These are phyloP conservation scores for Eucalyptus camaldulensis DNA, from an alignment of 345 rosid genomes.

Conservation along the genomic window DNA sequence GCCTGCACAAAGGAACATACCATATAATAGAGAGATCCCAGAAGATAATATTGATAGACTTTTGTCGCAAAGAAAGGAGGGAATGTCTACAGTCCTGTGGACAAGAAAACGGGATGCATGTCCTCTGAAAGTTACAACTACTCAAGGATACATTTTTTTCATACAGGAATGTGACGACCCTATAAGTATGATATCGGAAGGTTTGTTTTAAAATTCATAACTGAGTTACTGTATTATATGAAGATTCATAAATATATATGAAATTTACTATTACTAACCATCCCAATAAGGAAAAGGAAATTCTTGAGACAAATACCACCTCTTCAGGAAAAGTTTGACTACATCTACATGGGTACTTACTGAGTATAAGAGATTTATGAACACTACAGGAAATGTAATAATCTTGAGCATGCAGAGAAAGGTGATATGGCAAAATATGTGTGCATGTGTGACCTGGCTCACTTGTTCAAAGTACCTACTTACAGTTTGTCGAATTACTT, in stretches of 20 bases:
- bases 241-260: neutral
- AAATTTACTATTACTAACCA: neutral
- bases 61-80: neutral
- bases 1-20: conserved; percentile 39
- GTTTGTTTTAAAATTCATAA: neutral
- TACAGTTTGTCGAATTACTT: neutral
- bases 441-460: neutral
- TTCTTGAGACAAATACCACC: neutral
- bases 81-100: neutral
- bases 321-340: neutral
- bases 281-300: neutral
- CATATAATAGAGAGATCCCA: neutral
- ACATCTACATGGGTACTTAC: neutral
- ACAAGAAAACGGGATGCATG: neutral
- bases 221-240: neutral
- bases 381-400: neutral
- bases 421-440: neutral
- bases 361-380: neutral
- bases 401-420: neutral
- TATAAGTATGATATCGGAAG: neutral
- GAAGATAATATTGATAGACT: neutral
- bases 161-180: neutral
- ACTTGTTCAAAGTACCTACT: neutral
- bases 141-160: neutral
- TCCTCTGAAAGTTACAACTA: neutral